A percentile compares a stretch with the other conserved stretches of the same genome.
phyloP scores from a whole-genome alignment of 2,329 filamentous ascomycete species.

The Trichoderma aggressivum region DNA sequence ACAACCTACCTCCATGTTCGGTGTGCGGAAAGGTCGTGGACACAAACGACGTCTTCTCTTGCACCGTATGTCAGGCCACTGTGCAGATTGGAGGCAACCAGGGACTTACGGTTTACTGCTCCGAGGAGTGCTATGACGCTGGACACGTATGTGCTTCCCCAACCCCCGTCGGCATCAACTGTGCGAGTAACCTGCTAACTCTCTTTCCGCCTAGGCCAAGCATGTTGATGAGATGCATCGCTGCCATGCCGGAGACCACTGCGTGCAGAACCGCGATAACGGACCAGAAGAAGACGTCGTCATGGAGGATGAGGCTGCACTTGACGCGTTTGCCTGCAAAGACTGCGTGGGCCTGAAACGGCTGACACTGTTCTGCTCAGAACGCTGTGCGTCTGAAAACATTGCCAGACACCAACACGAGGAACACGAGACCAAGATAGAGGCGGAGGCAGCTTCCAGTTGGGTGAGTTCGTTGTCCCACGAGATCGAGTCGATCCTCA shows the following conservation, averaged over 20 bases:
- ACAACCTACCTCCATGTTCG: conserved; percentile 39
- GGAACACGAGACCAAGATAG: conserved; percentile 30
- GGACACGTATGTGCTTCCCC: conserved; percentile 39
- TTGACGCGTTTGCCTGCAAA: conserved; percentile 37
- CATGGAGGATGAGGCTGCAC: conserved; percentile 36
- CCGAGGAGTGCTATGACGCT: conserved; percentile 39
- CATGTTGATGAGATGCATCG: conserved; percentile 40
- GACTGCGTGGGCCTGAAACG: conserved; percentile 39
- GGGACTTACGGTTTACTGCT: conserved; percentile 44
- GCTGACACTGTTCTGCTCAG: conserved; percentile 42
- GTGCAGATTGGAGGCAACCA: conserved; percentile 35
- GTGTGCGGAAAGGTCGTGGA: conserved; percentile 38
- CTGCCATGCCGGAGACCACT: conserved; percentile 41
- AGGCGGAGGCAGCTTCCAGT: conserved; percentile 23
- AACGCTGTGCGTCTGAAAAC: conserved; percentile 40
- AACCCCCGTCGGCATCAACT: no score
- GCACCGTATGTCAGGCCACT: conserved; percentile 45
- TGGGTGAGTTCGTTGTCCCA: conserved; percentile 26
- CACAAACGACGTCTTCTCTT: conserved; percentile 38
- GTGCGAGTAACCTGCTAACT: conserved; percentile 24
- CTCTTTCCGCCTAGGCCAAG: conserved; percentile 30
- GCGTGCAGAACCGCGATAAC: conserved; percentile 33
- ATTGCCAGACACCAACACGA: conserved; percentile 39
- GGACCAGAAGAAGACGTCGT: conserved; percentile 37
- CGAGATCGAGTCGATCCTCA: conserved; percentile 29